A percentile compares a stretch with the other conserved stretches of the same genome.
These are phyloP conservation scores for Cornus florida DNA, from an alignment of 148 eudicot species.

Conservation along the genomic window DNA sequence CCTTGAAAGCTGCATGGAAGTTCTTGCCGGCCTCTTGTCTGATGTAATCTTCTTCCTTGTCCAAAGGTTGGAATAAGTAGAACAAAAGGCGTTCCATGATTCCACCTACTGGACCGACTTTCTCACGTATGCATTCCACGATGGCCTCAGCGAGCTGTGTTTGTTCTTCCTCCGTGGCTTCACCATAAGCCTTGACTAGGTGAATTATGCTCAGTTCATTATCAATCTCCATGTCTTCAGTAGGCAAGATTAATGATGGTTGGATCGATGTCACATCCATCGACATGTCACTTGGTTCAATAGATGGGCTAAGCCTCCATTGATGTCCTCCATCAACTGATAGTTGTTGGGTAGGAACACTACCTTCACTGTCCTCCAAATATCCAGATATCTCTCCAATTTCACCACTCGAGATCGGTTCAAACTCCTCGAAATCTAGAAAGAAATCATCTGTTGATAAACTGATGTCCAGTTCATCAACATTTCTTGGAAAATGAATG, in stretches of 20 bases:
- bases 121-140: constrained; percentile 11
- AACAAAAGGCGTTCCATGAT: constrained; percentile 21
- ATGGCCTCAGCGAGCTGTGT: constrained; percentile 19
- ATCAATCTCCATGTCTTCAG: constrained; percentile 22
- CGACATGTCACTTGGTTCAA: constrained; percentile 6
- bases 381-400: not conserved
- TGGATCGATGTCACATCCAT: constrained; percentile 9
- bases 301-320: constrained; percentile 10
- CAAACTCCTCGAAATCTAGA: constrained; percentile 11
- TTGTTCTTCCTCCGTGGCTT: constrained; percentile 13
- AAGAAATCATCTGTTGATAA: constrained; percentile 10
- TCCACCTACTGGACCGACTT: constrained; percentile 22
- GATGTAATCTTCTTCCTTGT: constrained; percentile 16
- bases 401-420: not conserved
- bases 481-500: constrained; percentile 4
- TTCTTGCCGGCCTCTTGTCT: constrained; percentile 26
- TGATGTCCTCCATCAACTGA: not conserved
- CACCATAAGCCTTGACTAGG: constrained; percentile 25
- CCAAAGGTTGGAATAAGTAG: constrained; percentile 20
- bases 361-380: not conserved
- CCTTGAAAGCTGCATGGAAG: constrained; percentile 22
- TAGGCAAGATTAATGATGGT: constrained; percentile 15
- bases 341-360: constrained; percentile 3
- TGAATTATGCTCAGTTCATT: constrained; percentile 16
- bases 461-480: constrained; percentile 10